Conservation (phyloP, 345 rosid genomes). For the Balakata baccata region DNA sequence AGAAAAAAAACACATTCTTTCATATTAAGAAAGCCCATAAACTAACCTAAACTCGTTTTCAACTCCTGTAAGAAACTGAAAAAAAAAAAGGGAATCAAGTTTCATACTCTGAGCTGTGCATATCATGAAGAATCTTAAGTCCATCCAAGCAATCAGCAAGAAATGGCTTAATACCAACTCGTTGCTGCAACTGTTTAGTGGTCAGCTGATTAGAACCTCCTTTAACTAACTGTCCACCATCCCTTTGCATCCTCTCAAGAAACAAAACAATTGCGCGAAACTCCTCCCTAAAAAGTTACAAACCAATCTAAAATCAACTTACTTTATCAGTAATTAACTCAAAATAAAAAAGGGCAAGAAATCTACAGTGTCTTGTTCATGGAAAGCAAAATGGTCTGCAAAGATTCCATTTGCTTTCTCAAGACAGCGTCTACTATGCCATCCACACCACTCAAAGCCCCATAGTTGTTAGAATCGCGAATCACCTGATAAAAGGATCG, state of each 20-base stretch:
- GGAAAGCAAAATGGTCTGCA: constrained; percentile 51
- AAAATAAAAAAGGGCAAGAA: constrained; percentile 1
- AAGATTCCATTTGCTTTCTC: constrained; percentile 66
- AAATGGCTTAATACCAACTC: constrained; percentile 67
- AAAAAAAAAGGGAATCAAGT: background rate
- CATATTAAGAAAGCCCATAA: background rate
- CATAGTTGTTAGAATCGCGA: constrained; percentile 50
- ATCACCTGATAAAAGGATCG: constrained; percentile 35
- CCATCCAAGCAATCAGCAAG: constrained; percentile 71
- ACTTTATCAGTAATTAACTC: background rate
- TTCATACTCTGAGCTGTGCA: constrained; percentile 70
- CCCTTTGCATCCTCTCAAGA: constrained; percentile 52
- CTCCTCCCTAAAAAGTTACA: constrained; percentile 49
- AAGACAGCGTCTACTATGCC: constrained; percentile 57
- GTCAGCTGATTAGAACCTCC: constrained; percentile 43
- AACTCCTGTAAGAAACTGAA: background rate
- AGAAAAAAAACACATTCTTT: background rate
- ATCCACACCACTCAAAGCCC: constrained; percentile 43
- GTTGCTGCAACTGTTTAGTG: constrained; percentile 44
- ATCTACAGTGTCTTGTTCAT: constrained; percentile 57
- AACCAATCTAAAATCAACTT: background rate
- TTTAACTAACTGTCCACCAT: constrained; percentile 50
- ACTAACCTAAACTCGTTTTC: background rate
- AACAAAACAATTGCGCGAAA: constrained; percentile 48
- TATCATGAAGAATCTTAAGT: constrained; percentile 56